These are phyloP conservation scores for Coemansia sp. DNA, from an alignment of 371 early-diverging fungal genomes.

Conservation along the genomic window DNA sequence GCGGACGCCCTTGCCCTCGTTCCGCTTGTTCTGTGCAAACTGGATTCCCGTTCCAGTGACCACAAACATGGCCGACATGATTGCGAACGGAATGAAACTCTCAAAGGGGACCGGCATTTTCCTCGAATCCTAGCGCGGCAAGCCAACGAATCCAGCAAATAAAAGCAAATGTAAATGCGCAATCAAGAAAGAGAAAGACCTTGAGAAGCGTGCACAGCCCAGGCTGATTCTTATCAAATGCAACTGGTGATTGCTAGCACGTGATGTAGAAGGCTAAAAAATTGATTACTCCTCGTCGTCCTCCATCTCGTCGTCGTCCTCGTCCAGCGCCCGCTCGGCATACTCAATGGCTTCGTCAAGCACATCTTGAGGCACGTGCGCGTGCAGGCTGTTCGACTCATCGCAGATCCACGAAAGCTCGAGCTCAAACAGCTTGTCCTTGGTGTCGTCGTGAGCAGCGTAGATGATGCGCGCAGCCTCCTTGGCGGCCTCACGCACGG, in stretches of 20 bases:
- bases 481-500: slow-evolving; percentile 87
- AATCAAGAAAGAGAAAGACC: not conserved
- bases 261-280: not conserved
- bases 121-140: no score
- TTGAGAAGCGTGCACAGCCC: no score
- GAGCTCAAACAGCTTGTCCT: slow-evolving; percentile 97
- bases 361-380: slow-evolving; percentile 85
- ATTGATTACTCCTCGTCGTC: slow-evolving; percentile 34
- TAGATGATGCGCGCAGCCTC: slow-evolving; percentile 96
- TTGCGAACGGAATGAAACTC: slow-evolving; percentile 44
- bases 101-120: slow-evolving; percentile 52
- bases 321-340: slow-evolving; percentile 41
- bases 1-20: slow-evolving; percentile 42
- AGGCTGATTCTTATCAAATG: not conserved
- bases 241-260: not conserved
- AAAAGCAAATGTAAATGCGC: not conserved
- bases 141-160: not conserved
- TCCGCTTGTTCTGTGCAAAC: slow-evolving; percentile 39
- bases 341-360: slow-evolving; percentile 74
- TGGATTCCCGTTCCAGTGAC: slow-evolving; percentile 36
- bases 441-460: slow-evolving; percentile 92
- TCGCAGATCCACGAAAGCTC: slow-evolving; percentile 95
- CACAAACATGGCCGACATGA: slow-evolving; percentile 49
- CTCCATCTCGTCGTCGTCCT: slow-evolving; percentile 45
- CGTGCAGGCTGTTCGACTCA: slow-evolving; percentile 77